phyloP scores from a whole-genome alignment of 345 rosid species.

The Aegle marmelos region DNA sequence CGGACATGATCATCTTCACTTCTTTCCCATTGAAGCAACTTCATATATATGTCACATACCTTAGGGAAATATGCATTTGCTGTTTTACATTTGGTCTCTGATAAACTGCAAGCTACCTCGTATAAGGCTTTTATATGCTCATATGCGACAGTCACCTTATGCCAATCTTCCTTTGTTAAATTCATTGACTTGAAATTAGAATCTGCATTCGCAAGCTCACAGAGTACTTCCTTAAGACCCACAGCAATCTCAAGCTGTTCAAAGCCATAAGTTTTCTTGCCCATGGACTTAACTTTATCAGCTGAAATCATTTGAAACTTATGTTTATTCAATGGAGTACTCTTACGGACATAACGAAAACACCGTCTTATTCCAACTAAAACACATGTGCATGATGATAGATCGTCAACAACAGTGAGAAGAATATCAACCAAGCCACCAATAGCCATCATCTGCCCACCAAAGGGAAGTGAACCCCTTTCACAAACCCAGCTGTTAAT shows the following conservation, averaged over 20 bases:
- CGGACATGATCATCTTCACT: background rate
- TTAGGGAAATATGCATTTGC: background rate
- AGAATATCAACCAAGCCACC: background rate
- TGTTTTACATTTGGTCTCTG: background rate
- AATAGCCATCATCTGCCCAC: background rate
- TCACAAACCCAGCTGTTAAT: too few relatives aligned
- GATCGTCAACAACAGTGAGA: too few relatives aligned
- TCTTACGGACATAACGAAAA: background rate
- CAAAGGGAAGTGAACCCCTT: background rate
- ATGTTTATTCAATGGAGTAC: background rate
- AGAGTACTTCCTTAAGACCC: background rate
- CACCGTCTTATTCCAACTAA: background rate
- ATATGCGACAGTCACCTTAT: background rate
- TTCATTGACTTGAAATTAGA: background rate
- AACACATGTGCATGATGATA: background rate
- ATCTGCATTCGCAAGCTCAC: background rate
- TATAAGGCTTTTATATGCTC: background rate
- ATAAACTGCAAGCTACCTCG: background rate
- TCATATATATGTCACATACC: background rate
- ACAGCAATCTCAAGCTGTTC: background rate
- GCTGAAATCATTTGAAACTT: background rate
- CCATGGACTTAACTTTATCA: background rate
- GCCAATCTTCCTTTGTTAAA: background rate
- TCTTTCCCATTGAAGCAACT: background rate
- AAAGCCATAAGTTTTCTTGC: background rate